These are phyloP conservation scores for Termitomyces sp. DNA, from an alignment of 768 basidiomycete genomes.

Conservation along the genomic window DNA sequence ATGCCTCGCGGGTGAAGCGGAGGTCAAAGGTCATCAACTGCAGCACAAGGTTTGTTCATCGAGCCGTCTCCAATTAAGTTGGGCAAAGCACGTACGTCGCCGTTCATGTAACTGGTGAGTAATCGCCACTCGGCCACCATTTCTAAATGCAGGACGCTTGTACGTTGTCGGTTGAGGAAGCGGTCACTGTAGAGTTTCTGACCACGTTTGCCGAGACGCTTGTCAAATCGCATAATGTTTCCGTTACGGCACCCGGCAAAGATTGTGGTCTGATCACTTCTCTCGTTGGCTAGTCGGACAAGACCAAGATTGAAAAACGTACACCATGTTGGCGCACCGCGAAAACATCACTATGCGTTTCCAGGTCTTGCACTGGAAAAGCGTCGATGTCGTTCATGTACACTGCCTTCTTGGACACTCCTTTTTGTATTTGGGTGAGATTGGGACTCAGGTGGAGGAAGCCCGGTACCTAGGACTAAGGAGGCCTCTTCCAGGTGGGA, in stretches of 20 bases:
- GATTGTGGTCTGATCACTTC: slow-evolving; percentile 34
- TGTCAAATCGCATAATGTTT: slow-evolving; percentile 51
- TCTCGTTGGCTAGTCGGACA: neutral
- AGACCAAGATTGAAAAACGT: slow-evolving; percentile 3
- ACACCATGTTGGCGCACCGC: slow-evolving; percentile 51
- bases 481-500: slow-evolving; percentile 43
- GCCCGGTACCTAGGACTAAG: slow-evolving; percentile 45
- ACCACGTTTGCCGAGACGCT: slow-evolving; percentile 33
- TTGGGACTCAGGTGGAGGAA: neutral
- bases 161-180: slow-evolving; percentile 25
- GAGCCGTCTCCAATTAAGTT: neutral
- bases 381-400: slow-evolving; percentile 46
- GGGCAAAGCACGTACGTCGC: slow-evolving; percentile 37
- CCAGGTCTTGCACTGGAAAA: slow-evolving; percentile 30
- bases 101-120: slow-evolving; percentile 53
- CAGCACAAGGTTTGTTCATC: neutral
- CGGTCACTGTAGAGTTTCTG: slow-evolving; percentile 34
- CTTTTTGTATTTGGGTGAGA: slow-evolving; percentile 24
- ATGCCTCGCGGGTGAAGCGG: slow-evolving; percentile 39
- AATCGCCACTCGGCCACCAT: slow-evolving; percentile 46
- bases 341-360: slow-evolving; percentile 61
- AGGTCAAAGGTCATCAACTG: slow-evolving; percentile 62
- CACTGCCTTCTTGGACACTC: slow-evolving; percentile 46
- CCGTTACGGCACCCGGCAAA: slow-evolving; percentile 62
- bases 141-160: slow-evolving; percentile 51